phyloP scores from a whole-genome alignment of 208 protist species.

The Trypanosoma grayi region DNA sequence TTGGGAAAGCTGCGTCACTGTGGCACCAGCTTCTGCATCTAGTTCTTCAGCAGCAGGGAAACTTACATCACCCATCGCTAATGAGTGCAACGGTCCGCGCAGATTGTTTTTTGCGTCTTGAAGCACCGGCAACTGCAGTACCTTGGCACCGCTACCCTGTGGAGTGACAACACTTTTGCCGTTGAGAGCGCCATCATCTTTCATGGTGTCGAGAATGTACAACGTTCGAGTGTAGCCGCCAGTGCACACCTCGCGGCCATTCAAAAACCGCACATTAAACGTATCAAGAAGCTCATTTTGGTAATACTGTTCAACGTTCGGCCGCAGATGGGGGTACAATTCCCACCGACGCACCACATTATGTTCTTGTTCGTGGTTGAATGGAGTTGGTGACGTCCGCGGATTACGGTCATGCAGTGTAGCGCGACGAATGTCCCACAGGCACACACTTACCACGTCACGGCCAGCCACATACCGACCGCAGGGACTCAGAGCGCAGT shows the following conservation, averaged over 20 bases:
- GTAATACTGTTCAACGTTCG: constrained; percentile 62
- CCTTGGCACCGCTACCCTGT: constrained; percentile 22
- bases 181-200: not conserved
- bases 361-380: constrained; percentile 17
- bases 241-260: constrained; percentile 49
- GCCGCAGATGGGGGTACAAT: constrained; percentile 63
- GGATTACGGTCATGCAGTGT: constrained; percentile 11
- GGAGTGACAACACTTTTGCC: not conserved
- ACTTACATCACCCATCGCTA: constrained; percentile 45
- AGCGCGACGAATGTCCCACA: constrained; percentile 79
- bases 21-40: not conserved
- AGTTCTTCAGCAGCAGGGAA: not conserved
- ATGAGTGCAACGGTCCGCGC: constrained; percentile 29
- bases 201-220: constrained; percentile 62
- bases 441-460: constrained; percentile 75
- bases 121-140: constrained; percentile 49
- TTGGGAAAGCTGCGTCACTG: constrained; percentile 21
- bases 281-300: constrained; percentile 65
- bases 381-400: constrained; percentile 1
- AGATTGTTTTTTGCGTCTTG: constrained; percentile 34
- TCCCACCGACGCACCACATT: constrained; percentile 65
- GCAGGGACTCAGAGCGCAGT: constrained; percentile 84
- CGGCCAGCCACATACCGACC: constrained; percentile 76
- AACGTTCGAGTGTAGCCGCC: constrained; percentile 71
- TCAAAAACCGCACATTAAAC: constrained; percentile 79